A percentile compares a stretch with the other conserved stretches of the same genome.
phyloP scores from a whole-genome alignment of 106 monocot genomes.

The Acorus gramineus region DNA sequence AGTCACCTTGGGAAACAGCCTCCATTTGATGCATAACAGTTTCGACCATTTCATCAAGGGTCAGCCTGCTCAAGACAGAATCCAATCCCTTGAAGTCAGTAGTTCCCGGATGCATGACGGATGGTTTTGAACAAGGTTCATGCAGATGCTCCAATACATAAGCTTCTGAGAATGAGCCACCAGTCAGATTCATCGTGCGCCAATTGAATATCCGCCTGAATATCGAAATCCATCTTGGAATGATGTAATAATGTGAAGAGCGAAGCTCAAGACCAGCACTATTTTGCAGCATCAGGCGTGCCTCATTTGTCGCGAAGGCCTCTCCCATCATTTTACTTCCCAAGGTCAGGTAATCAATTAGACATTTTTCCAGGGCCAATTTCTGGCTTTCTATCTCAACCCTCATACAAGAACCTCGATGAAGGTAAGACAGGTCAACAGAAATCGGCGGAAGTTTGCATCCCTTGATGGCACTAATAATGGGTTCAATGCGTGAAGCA shows the following conservation, averaged over 20 bases:
- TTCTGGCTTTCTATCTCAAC: constrained; percentile 33
- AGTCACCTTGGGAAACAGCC: neutral
- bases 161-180: constrained; percentile 16
- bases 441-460: constrained; percentile 60
- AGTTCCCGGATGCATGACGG: neutral
- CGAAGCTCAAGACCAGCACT: constrained; percentile 37
- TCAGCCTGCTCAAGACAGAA: constrained; percentile 1
- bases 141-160: constrained; percentile 30
- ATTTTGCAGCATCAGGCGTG: constrained; percentile 52
- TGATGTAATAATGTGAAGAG: constrained; percentile 33
- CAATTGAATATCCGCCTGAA: constrained; percentile 69
- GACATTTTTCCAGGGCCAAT: constrained; percentile 36
- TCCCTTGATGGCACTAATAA: constrained; percentile 24
- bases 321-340: constrained; percentile 17
- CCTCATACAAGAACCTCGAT: constrained; percentile 28
- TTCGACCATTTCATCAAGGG: constrained; percentile 63
- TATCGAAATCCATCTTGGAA: constrained; percentile 53
- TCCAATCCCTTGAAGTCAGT: constrained; percentile 1
- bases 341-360: constrained; percentile 33
- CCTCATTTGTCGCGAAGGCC: constrained; percentile 44
- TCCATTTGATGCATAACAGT: constrained; percentile 13
- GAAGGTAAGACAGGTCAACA: constrained; percentile 34
- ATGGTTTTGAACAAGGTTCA: neutral
- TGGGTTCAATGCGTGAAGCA: constrained; percentile 22
- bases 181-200: constrained; percentile 39